Evolutionary conservation across 202 grass and related monocot genomes (phyloP).

Genomic region (Setaria viridis): DNA sequence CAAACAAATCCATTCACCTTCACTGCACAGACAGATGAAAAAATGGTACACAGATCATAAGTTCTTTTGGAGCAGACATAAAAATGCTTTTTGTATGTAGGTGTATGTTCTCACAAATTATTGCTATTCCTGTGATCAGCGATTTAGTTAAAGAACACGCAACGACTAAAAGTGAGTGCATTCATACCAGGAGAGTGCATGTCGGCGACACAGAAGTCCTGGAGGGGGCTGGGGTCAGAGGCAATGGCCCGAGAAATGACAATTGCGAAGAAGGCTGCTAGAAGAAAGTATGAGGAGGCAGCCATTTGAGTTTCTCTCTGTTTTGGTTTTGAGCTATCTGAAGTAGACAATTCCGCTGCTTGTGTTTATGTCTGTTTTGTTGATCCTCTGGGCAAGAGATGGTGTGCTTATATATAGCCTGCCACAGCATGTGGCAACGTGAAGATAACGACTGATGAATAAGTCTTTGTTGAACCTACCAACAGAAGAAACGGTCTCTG

Average conservation of each 20-base stretch:
- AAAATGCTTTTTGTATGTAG: neutral
- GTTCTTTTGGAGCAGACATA: too few relatives aligned
- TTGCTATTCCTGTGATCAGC: too few relatives aligned
- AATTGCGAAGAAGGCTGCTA: neutral
- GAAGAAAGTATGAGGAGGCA: neutral
- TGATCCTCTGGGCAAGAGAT: neutral
- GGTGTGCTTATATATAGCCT: neutral
- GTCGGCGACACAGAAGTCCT: slow-evolving; percentile 53
- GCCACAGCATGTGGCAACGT: neutral
- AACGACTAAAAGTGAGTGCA: neutral
- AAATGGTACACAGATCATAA: too few relatives aligned
- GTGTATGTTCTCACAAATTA: neutral
- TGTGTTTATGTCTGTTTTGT: neutral
- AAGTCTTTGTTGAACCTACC: neutral
- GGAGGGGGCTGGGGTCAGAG: slow-evolving; percentile 45
- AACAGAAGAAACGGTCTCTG: neutral
- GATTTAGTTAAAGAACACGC: too few relatives aligned
- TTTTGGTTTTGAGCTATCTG: neutral
- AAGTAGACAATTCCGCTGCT: neutral
- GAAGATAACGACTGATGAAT: neutral
- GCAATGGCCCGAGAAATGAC: slow-evolving; percentile 36
- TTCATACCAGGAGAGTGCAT: slow-evolving; percentile 14
- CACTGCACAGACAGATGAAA: neutral
- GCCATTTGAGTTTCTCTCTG: slow-evolving; percentile 6
- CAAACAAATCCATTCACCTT: slow-evolving; percentile 47